phyloP scores from a whole-genome alignment of 306 rosid species.

The Rosa persica region DNA sequence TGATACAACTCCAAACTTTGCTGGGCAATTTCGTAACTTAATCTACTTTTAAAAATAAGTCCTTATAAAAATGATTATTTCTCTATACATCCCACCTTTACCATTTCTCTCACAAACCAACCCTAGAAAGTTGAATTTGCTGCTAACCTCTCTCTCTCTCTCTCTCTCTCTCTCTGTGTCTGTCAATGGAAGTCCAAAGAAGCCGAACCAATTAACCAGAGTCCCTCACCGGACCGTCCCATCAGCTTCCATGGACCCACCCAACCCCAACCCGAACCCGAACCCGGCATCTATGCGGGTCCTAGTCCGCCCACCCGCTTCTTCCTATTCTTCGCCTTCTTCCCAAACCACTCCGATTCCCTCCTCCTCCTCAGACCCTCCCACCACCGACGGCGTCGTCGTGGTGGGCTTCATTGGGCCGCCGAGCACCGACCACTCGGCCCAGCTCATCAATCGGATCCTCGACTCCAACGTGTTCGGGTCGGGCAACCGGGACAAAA shows the following conservation, averaged over 20 bases:
- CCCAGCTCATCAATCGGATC: constrained; percentile 73
- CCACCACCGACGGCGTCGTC: constrained; percentile 62
- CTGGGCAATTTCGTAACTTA: no score
- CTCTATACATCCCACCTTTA: no score
- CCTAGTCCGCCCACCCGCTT: constrained; percentile 61
- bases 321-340: constrained; percentile 34
- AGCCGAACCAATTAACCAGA: not conserved
- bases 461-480: constrained; percentile 77
- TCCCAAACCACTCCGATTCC: constrained; percentile 31
- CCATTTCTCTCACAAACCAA: no score
- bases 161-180: not conserved
- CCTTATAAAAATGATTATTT: no score
- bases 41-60: no score
- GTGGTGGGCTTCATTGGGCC: constrained; percentile 76
- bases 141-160: no score
- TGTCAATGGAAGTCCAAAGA: constrained; percentile 26
- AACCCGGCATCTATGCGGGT: constrained; percentile 58
- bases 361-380: constrained; percentile 35
- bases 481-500: constrained; percentile 58
- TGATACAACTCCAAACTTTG: no score
- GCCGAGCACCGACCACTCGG: constrained; percentile 45
- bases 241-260: constrained; percentile 11
- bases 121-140: no score
- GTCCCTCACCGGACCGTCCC: not conserved
- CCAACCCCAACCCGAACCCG: constrained; percentile 20